phyloP scores from a whole-genome alignment of 805 yeast species.

The Pichia thaimueangensis region DNA sequence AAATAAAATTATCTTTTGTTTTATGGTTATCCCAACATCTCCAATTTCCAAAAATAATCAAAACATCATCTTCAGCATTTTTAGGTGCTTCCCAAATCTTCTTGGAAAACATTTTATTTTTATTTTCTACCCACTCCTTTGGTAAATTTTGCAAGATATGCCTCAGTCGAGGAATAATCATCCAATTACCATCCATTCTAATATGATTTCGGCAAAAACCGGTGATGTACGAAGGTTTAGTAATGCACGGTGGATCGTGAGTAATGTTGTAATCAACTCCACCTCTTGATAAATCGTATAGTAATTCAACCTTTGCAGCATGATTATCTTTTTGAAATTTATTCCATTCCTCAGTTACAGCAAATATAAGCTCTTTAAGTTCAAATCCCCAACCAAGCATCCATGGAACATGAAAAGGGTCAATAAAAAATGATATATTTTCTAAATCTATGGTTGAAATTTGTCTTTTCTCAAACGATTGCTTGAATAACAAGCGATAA shows the following conservation, averaged over 20 bases:
- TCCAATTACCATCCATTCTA: conserved; percentile 82
- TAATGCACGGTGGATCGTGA: conserved; percentile 84
- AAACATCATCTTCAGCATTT: conserved; percentile 49
- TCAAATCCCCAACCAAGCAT: conserved; percentile 9
- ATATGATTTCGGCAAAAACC: conserved; percentile 69
- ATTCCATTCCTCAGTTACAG: conserved; percentile 9
- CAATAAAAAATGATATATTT: conserved; percentile 14
- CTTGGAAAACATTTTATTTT: conserved; percentile 28
- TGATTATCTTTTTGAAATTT: conserved; percentile 11
- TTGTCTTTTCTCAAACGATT: conserved; percentile 1
- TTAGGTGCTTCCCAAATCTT: conserved; percentile 40
- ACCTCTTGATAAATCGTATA: conserved; percentile 36
- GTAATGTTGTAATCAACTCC: conserved; percentile 42
- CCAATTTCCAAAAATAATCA: conserved; percentile 66
- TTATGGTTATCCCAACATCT: conserved; percentile 85
- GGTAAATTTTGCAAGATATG: conserved; percentile 65
- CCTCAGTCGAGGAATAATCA: conserved; percentile 68
- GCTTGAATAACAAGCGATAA: conserved; percentile 6
- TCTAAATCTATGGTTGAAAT: conserved; percentile 15
- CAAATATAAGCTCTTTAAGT: conserved; percentile 4
- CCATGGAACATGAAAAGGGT: conserved; percentile 22
- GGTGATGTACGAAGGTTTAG: conserved; percentile 79
- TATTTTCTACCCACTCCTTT: conserved; percentile 36
- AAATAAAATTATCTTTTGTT: conserved; percentile 50
- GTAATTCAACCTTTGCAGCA: conserved; percentile 32